A percentile compares a stretch with the other conserved stretches of the same genome.
phyloP scores from a whole-genome alignment of 306 rosid genomes.

The Prunus davidiana region DNA sequence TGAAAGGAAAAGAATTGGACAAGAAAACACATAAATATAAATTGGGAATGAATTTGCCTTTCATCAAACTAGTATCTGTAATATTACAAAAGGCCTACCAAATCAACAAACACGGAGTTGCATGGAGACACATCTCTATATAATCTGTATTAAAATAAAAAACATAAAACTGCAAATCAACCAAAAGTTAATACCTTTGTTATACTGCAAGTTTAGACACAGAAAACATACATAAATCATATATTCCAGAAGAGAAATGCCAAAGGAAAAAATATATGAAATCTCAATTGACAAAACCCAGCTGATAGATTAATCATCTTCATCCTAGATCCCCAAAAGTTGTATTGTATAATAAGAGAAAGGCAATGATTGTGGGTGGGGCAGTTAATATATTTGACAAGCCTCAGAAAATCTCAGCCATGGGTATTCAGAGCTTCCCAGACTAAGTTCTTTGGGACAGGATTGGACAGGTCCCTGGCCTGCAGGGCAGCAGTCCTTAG shows the following conservation, averaged over 20 bases:
- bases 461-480: constrained; percentile 40
- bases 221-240: neutral
- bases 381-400: neutral
- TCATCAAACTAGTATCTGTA: neutral
- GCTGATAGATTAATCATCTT: neutral
- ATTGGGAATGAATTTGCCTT: neutral
- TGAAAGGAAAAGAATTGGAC: neutral
- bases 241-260: neutral
- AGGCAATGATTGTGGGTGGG: neutral
- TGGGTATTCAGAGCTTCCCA: constrained; percentile 57
- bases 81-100: neutral
- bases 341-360: neutral
- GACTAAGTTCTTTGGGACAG: constrained; percentile 41
- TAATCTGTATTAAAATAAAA: neutral
- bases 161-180: neutral
- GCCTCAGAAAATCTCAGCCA: constrained; percentile 25
- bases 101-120: neutral
- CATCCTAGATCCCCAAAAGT: constrained; percentile 11
- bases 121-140: neutral
- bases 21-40: neutral
- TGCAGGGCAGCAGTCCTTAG: constrained; percentile 47
- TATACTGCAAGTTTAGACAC: neutral
- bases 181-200: neutral
- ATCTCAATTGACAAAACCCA: neutral
- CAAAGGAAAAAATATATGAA: neutral